Conservation (phyloP, 148 eudicot genomes). For the Spergularia bocconei region DNA sequence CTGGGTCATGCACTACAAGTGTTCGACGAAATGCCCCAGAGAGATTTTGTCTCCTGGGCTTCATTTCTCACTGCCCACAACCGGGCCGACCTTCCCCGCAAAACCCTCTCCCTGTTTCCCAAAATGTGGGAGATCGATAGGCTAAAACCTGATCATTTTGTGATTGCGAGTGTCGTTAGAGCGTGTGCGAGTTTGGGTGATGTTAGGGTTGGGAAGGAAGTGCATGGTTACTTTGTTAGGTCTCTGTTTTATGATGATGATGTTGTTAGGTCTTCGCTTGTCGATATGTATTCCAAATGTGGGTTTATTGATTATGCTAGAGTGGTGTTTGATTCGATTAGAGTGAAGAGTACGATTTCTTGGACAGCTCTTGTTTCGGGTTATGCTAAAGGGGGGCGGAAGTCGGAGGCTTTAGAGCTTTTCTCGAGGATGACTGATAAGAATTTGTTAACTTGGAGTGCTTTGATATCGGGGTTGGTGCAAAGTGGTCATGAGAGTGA, state of each 20-base stretch:
- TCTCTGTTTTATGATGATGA: conserved; percentile 52
- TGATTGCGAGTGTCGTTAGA: conserved; percentile 51
- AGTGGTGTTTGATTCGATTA: conserved; percentile 50
- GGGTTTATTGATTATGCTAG: conserved; percentile 45
- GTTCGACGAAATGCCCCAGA: conserved; percentile 67
- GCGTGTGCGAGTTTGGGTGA: conserved; percentile 51
- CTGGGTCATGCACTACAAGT: conserved; percentile 41
- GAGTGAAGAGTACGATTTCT: conserved; percentile 44
- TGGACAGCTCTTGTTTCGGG: conserved; percentile 72
- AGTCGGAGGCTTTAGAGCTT: conserved; percentile 50
- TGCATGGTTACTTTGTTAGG: conserved; percentile 53
- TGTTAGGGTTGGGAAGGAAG: conserved; percentile 50
- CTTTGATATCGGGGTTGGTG: conserved; percentile 73
- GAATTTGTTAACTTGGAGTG: conserved; percentile 67
- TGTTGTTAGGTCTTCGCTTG: conserved; percentile 60
- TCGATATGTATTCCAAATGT: conserved; percentile 72
- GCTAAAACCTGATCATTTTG: conserved; percentile 54
- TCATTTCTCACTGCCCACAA: conserved; percentile 62
- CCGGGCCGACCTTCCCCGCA: conserved; percentile 39
- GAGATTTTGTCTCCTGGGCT: conserved; percentile 60
- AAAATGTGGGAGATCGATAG: conserved; percentile 42
- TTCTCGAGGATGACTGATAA: conserved; percentile 40
- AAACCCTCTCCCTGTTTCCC: conserved; percentile 39
- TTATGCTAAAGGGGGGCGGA: conserved; percentile 56
- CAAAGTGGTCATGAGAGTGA: conserved; percentile 50